Evolutionary conservation across 2,329 filamentous ascomycete species (phyloP), one percentile per base, ranked within the genome.

Genomic region (Parastagonospora avenae): DNA sequence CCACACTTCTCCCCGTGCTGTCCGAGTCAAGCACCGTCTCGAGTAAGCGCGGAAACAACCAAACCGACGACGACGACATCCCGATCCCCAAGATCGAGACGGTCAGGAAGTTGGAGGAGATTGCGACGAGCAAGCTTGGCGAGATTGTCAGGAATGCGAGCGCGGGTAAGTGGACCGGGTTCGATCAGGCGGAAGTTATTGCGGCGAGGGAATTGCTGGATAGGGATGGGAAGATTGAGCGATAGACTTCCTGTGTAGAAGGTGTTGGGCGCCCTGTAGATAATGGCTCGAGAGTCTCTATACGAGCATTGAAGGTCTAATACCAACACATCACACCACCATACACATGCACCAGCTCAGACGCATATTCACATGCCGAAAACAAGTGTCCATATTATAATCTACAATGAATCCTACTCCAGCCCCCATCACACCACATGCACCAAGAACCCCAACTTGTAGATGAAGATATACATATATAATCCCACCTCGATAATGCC

Each of bases 111-210:
- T 79, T 95, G 42, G 88, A 91, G 60, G 83, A 90, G 68, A 73
- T 83, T 50, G 89, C 91, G 16, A 93, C 89, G 1, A 78, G 80
- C 50, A 92, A 91, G 73, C 80, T 95, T 11, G 82, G 83, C 1
- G 89, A 93, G 69, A 92, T 94, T 62, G 84, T 92, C 54, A 82
- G 88, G 53, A 82, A 54, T 80, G 83, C 67, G 75, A 79, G 31
- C 79, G 82, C 42, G 77, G 82, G 50, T 83, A 69, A 91, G 71
- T 80, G 79, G 87, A 80, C 84, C 64, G 90, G 90, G 8, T 93
- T 90, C 72, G 84, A 88, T 50, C 78, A 83, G 64, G 81, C 82
- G 2, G 90, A 95, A 69, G 76, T 95, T 43, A 82, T 83, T 62
- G 90, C 90, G 10, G 89, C 88, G 42, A 82, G 84, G 62, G 85